Conservation (phyloP, 441 rosid species). For the Corymbia citriodora region DNA sequence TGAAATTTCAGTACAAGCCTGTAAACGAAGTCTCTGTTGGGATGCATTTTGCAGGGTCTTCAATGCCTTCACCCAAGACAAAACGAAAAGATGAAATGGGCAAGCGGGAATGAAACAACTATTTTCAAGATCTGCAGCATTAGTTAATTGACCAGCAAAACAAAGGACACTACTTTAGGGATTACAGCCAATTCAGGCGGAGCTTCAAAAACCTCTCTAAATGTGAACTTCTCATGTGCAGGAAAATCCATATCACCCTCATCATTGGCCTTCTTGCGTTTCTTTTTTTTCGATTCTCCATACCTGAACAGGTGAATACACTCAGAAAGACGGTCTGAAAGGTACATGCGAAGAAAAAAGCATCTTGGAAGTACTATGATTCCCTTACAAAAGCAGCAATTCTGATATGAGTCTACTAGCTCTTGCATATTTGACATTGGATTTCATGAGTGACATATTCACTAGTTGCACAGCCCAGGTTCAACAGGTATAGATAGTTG, state of each 20-base stretch:
- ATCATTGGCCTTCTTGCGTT: slow-evolving; percentile 28
- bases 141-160: background rate
- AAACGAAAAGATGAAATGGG: background rate
- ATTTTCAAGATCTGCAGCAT: background rate
- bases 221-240: slow-evolving; percentile 49
- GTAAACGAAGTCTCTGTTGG: slow-evolving; percentile 49
- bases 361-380: background rate
- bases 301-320: slow-evolving; percentile 26
- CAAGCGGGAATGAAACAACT: background rate
- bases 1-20: slow-evolving; percentile 63
- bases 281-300: slow-evolving; percentile 65
- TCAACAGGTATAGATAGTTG: background rate
- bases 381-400: background rate
- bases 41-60: slow-evolving; percentile 44
- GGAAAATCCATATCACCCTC: slow-evolving; percentile 53
- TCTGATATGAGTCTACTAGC: background rate
- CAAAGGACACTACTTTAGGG: slow-evolving; percentile 45
- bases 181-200: slow-evolving; percentile 50
- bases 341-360: background rate
- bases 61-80: slow-evolving; percentile 26
- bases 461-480: background rate
- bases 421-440: background rate
- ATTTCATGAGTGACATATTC: background rate
- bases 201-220: slow-evolving; percentile 83
- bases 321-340: background rate